phyloP scores from a whole-genome alignment of 257 asterid genomes.

The Gentiana straminea region DNA sequence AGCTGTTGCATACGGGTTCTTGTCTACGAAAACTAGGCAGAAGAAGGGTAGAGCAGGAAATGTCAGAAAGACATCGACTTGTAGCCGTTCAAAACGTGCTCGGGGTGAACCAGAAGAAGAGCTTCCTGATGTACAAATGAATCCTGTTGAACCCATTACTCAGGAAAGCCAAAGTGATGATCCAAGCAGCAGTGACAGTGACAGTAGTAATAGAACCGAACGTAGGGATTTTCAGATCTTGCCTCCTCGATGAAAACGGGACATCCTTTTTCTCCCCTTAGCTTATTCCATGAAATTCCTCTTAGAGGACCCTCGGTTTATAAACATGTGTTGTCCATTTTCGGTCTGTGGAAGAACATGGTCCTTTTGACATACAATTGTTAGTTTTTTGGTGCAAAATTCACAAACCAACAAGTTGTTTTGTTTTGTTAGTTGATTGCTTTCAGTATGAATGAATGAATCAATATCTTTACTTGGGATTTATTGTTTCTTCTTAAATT shows the following conservation, averaged over 20 bases:
- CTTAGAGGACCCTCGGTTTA: too few relatives aligned
- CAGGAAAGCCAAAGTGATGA: slow-evolving; percentile 2
- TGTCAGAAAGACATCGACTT: slow-evolving; percentile 12
- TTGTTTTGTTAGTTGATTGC: too few relatives aligned
- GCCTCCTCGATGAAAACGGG: not conserved
- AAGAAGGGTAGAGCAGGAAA: slow-evolving; percentile 1
- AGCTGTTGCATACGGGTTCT: slow-evolving; percentile 16
- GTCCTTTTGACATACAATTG: too few relatives aligned
- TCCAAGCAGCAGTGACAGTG: slow-evolving; percentile 12
- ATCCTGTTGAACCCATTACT: not conserved
- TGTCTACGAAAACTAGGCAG: slow-evolving; percentile 5
- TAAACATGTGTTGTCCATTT: too few relatives aligned
- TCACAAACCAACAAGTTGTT: too few relatives aligned
- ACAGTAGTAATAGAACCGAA: slow-evolving; percentile 9
- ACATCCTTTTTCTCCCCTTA: too few relatives aligned
- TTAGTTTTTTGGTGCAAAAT: too few relatives aligned
- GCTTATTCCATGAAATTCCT: too few relatives aligned
- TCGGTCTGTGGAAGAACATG: too few relatives aligned
- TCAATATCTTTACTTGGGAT: too few relatives aligned
- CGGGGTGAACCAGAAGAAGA: slow-evolving; percentile 15
- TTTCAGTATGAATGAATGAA: too few relatives aligned
- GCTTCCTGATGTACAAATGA: not conserved
- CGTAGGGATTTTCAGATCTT: slow-evolving; percentile 13
- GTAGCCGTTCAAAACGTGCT: slow-evolving; percentile 30
- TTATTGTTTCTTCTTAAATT: too few relatives aligned